Conservation (phyloP, 176 grass and related monocot species). For the Thalia dealbata region DNA sequence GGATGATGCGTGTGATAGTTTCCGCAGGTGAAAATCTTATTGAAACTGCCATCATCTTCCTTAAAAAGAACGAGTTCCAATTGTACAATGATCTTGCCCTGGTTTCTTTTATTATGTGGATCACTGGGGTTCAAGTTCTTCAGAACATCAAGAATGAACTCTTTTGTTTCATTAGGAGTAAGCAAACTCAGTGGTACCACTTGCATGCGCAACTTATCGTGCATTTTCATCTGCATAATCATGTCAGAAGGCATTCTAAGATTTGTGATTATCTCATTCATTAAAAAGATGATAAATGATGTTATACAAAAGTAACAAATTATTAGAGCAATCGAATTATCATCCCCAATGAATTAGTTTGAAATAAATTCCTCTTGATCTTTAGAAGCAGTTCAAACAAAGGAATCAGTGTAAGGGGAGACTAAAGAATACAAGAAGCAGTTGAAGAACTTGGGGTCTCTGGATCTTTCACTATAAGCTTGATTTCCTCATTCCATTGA, state of each 20-base stretch:
- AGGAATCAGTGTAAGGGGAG: background rate
- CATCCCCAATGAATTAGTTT: background rate
- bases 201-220: too few relatives aligned
- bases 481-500: slow-evolving; percentile 85
- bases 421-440: slow-evolving; percentile 25
- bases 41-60: slow-evolving; percentile 37
- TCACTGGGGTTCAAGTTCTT: slow-evolving; percentile 75
- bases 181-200: too few relatives aligned
- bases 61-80: slow-evolving; percentile 83
- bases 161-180: too few relatives aligned
- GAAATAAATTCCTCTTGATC: too few relatives aligned
- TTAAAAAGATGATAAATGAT: slow-evolving; percentile 7
- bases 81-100: slow-evolving; percentile 67
- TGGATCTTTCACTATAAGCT: slow-evolving; percentile 83
- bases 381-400: background rate
- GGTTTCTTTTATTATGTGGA: slow-evolving; percentile 65
- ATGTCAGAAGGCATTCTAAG: too few relatives aligned
- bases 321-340: slow-evolving; percentile 4
- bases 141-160: slow-evolving; percentile 71
- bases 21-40: slow-evolving; percentile 20
- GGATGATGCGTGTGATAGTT: too few relatives aligned
- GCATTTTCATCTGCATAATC: too few relatives aligned
- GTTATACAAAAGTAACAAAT: slow-evolving; percentile 6
- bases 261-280: too few relatives aligned
- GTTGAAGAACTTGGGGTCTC: slow-evolving; percentile 84